Percentiles rank a stretch among this genome's conserved stretches.
Conservation (phyloP, 495 filamentous ascomycete genomes). For the Neurospora pannonica region DNA sequence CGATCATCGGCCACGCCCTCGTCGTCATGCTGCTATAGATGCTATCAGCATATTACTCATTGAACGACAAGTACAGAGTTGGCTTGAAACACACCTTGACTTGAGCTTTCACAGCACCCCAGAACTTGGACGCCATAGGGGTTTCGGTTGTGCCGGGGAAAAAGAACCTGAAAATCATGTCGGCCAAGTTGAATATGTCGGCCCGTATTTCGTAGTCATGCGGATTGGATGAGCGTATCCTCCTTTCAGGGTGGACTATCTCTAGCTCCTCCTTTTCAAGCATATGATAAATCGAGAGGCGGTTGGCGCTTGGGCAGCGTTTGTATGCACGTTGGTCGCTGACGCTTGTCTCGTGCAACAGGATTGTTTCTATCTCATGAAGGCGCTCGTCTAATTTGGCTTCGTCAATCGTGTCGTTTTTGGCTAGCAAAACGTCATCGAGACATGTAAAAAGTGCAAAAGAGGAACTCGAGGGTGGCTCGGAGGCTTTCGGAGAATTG, state of each 20-base stretch:
- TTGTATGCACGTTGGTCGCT: constrained; percentile 9
- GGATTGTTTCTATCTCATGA: constrained; percentile 8
- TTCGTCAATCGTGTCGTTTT: background rate
- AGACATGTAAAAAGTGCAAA: constrained; percentile 4
- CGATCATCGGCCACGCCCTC: background rate
- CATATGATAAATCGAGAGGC: background rate
- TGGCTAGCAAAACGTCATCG: background rate
- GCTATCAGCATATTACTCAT: background rate
- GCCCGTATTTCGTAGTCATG: constrained; percentile 16
- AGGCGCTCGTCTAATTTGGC: constrained; percentile 7
- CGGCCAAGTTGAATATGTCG: constrained; percentile 22
- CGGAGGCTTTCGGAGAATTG: background rate
- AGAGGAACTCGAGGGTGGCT: background rate
- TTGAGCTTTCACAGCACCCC: constrained; percentile 22
- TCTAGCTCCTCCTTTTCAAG: constrained; percentile 8
- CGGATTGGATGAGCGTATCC: background rate
- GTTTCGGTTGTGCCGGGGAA: constrained; percentile 13
- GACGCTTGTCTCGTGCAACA: constrained; percentile 7
- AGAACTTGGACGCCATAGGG: constrained; percentile 23
- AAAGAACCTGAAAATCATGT: constrained; percentile 27
- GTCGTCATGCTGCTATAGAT: background rate
- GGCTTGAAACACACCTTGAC: constrained; percentile 11
- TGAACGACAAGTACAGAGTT: background rate
- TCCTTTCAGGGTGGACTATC: background rate
- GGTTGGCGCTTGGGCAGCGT: constrained; percentile 4